Evolutionary conservation across 1,139 yeast species (phyloP).

Genomic region (Diutina rugosa): DNA sequence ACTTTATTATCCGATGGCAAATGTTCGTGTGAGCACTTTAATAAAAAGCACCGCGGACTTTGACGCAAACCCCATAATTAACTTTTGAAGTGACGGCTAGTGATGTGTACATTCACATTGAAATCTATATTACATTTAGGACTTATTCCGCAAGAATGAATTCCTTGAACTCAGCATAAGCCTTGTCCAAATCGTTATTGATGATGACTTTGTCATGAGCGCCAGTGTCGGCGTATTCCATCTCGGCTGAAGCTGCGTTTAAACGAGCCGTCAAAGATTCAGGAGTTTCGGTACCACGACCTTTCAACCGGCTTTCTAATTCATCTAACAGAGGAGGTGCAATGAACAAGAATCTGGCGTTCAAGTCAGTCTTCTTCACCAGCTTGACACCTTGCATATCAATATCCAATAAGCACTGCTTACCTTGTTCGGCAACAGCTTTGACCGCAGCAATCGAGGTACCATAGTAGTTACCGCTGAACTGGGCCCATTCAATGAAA

Average conservation of each 20-base stretch:
- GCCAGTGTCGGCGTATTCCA: constrained; percentile 80
- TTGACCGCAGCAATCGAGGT: constrained; percentile 79
- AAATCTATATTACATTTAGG: background rate
- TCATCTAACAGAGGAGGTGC: constrained; percentile 88
- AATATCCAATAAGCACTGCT: constrained; percentile 82
- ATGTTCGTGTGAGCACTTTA: background rate
- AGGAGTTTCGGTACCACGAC: constrained; percentile 89
- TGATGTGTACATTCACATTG: background rate
- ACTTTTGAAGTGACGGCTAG: background rate
- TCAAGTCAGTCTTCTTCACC: constrained; percentile 69
- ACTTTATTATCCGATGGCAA: background rate
- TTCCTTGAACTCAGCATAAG: constrained; percentile 67
- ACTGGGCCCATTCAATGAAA: constrained; percentile 96
- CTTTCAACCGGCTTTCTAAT: constrained; percentile 58
- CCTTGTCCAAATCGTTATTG: constrained; percentile 83
- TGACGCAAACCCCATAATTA: background rate
- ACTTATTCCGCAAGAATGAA: constrained; percentile 39
- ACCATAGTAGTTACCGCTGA: constrained; percentile 95
- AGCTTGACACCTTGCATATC: constrained; percentile 98
- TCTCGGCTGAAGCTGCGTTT: constrained; percentile 74
- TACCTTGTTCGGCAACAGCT: constrained; percentile 52
- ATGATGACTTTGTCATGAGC: constrained; percentile 85
- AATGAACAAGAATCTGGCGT: constrained; percentile 76
- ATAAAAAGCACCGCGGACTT: background rate
- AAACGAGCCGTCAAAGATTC: constrained; percentile 78